These are phyloP conservation scores for Aspergillus udagawae DNA, from an alignment of 2,329 filamentous ascomycete genomes.

Conservation along the genomic window DNA sequence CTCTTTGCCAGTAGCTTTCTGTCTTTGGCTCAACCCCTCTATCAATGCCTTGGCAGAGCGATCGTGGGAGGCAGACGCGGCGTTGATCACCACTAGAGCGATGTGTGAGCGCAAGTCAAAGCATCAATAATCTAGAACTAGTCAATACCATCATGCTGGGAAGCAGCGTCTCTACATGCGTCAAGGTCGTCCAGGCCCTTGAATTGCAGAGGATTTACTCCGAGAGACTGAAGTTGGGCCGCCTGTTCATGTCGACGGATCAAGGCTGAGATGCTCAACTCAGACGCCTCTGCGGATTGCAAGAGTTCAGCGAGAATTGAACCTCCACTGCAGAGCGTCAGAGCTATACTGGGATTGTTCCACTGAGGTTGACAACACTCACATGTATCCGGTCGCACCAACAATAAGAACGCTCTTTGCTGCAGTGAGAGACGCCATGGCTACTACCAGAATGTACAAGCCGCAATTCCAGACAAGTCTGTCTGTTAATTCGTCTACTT, in stretches of 20 bases:
- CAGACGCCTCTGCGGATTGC: neutral
- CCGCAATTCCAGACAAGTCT: neutral
- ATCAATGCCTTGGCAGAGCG: constrained; percentile 40
- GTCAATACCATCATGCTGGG: constrained; percentile 9
- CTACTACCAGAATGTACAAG: neutral
- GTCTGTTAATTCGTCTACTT: neutral
- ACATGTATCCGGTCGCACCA: neutral
- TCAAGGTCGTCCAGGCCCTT: constrained; percentile 13
- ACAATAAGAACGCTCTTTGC: neutral
- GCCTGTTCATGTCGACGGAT: constrained; percentile 7
- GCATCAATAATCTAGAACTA: neutral
- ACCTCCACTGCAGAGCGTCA: neutral
- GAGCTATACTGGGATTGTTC: neutral
- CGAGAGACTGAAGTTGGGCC: neutral
- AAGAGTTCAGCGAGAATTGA: neutral
- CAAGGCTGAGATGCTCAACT: constrained; percentile 6
- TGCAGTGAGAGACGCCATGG: neutral
- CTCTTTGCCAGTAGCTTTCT: constrained; percentile 29
- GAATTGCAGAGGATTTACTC: constrained; percentile 10
- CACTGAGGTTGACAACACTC: neutral
- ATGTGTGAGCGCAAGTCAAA: neutral
- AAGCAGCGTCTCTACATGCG: constrained; percentile 4
- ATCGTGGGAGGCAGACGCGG: constrained; percentile 39
- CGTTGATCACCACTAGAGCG: constrained; percentile 40
- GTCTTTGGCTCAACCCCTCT: constrained; percentile 39